Base-by-base conservation (phyloP, 345 rosid genomes). In the Sonneratia caseolaris region DNA sequence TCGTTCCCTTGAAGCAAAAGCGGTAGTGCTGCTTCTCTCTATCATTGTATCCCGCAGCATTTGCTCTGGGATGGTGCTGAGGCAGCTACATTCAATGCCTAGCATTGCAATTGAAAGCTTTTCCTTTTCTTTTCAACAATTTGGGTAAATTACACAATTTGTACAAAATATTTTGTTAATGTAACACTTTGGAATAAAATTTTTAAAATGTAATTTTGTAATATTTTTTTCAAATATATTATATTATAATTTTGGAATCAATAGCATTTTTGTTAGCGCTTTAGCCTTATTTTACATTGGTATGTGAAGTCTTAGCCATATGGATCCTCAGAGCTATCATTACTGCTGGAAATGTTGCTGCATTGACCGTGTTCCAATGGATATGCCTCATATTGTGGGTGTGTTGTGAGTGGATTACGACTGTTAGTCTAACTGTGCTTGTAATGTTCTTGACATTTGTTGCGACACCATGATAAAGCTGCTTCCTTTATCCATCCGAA, bases 1-100 rank as follows among this genome's bases (percentile, higher is more conserved):
- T 75, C 76, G 81, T 79, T 79, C 81, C 81, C 81, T 69, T 79
- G 81, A 79, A 75, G 81, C 81, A 65, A 79, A 10, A 75, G 27
- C n/a, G 16, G 27, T 40, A 1, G 71, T 79, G 79, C 68, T 70
- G 76, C 74, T 56, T 27, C 32, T 40, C 62, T 21, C 38, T 45
- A 10, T 27, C 18, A 40, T 8, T 0, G 3, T 70, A 38, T 67
- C 36, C 71, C 45, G 68, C 12, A 35, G 37, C 11, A 27, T 49
- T 43, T 70, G 65, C 48, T 70, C 47, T 14, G 72, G 72, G 65
- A 55, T 57, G 45, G 21, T 3, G 13, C 72, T 2, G 19, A 40
- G 72, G 72, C 65, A 61, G 43, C 65, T 70, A 70, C 27, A 70
- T 53, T 21, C 42, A 53, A 57, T 36, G 5, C 32, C 32, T 69